These are phyloP conservation scores for Beauveria caledonica DNA, from an alignment of 2,329 filamentous ascomycete species.

Conservation along the genomic window DNA sequence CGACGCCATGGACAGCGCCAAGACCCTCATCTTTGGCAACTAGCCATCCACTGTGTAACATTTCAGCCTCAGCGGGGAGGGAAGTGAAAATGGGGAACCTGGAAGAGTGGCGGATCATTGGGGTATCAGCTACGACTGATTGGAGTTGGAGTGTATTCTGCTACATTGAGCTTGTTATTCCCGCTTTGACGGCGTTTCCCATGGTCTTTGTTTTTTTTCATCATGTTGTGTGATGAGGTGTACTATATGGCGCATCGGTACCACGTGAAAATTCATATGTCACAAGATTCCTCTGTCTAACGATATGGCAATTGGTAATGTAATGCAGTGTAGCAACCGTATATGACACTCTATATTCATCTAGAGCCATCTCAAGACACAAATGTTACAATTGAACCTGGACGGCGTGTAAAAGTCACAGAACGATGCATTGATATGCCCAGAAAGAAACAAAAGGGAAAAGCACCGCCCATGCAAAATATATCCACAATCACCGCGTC, in stretches of 20 bases:
- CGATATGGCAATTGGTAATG: neutral
- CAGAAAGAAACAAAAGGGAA: neutral
- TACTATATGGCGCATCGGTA: neutral
- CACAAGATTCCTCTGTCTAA: neutral
- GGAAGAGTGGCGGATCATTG: neutral
- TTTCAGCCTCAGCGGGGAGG: too few relatives aligned
- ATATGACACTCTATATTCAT: neutral
- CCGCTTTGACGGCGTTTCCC: neutral
- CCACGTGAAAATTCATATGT: neutral
- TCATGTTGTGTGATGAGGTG: neutral
- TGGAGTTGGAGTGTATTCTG: neutral
- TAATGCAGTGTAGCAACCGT: neutral
- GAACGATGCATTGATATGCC: neutral
- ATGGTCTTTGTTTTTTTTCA: neutral
- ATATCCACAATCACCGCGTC: conserved; percentile 22
- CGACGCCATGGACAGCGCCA: conserved; percentile 35
- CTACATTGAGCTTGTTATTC: neutral
- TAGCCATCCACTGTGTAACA: neutral
- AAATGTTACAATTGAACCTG: neutral
- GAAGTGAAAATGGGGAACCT: neutral
- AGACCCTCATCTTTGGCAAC: conserved; percentile 8
- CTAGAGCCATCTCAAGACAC: neutral
- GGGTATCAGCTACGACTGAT: neutral
- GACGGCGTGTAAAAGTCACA: neutral
- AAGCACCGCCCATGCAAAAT: neutral